Percentiles rank a stretch among this genome's conserved stretches.
phyloP scores from a whole-genome alignment of 306 rosid species.

The Fagus sylvatica region DNA sequence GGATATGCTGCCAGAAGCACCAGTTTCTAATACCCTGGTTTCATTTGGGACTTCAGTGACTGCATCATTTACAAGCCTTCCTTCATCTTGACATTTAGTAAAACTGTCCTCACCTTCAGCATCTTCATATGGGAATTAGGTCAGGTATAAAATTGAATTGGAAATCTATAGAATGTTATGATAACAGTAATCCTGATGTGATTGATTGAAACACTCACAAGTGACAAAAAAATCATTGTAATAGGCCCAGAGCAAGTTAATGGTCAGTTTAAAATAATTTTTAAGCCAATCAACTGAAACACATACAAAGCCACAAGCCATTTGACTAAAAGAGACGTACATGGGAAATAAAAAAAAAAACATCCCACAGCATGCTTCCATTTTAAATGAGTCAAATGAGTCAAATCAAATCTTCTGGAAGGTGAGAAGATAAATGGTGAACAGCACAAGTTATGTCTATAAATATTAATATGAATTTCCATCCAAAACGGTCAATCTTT shows the following conservation, averaged over 20 bases:
- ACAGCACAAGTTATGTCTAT: background rate
- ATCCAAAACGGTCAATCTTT: background rate
- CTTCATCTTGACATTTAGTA: slow-evolving; percentile 24
- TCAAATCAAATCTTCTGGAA: background rate
- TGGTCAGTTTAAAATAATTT: background rate
- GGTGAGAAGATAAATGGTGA: background rate
- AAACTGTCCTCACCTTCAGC: slow-evolving; percentile 28
- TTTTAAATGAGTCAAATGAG: background rate
- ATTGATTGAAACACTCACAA: background rate
- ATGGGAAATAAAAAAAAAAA: background rate
- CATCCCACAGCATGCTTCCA: background rate
- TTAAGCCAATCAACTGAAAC: background rate
- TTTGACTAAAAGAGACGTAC: background rate
- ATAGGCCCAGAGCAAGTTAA: background rate
- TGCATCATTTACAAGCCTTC: slow-evolving; percentile 14
- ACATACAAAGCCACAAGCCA: background rate
- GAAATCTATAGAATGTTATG: background rate
- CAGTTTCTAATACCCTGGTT: slow-evolving; percentile 9
- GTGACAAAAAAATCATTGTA: background rate
- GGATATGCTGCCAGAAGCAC: slow-evolving; percentile 26
- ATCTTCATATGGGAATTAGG: slow-evolving; percentile 22
- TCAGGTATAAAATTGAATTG: slow-evolving; percentile 14
- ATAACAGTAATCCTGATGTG: background rate
- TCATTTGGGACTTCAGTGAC: slow-evolving; percentile 14
- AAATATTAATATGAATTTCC: background rate